phyloP scores from a whole-genome alignment of 148 eudicot genomes.

The Vaccinium myrtillus region DNA sequence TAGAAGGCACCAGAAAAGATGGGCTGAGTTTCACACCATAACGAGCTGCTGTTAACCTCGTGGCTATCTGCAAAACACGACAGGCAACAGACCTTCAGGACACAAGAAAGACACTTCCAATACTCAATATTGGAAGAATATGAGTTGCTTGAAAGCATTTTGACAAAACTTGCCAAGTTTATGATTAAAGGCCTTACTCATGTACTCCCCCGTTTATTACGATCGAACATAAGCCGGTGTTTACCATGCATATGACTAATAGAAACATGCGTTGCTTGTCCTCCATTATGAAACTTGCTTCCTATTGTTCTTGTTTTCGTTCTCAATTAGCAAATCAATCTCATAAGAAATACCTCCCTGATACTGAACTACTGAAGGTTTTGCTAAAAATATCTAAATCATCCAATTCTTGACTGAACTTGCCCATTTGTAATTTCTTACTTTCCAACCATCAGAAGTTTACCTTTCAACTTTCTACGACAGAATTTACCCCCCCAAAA shows the following conservation, averaged over 20 bases:
- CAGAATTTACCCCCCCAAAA: not conserved
- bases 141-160: conserved; percentile 7
- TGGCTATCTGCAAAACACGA: conserved; percentile 58
- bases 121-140: not conserved
- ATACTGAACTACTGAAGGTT: not conserved
- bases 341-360: not conserved
- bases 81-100: not conserved
- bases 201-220: not conserved
- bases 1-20: conserved; percentile 91
- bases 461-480: not conserved
- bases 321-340: not conserved
- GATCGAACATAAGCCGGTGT: not conserved
- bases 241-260: not conserved
- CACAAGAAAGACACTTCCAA: not conserved
- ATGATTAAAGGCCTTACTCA: not conserved
- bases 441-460: not conserved
- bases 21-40: conserved; percentile 91
- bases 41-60: conserved; percentile 76
- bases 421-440: not conserved
- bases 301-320: not conserved
- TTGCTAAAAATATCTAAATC: not conserved
- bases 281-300: not conserved
- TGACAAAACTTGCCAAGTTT: not conserved
- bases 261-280: not conserved
- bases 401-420: not conserved